Evolutionary conservation across 1,139 yeast species (phyloP).

Genomic region (Protomyces inundatus): DNA sequence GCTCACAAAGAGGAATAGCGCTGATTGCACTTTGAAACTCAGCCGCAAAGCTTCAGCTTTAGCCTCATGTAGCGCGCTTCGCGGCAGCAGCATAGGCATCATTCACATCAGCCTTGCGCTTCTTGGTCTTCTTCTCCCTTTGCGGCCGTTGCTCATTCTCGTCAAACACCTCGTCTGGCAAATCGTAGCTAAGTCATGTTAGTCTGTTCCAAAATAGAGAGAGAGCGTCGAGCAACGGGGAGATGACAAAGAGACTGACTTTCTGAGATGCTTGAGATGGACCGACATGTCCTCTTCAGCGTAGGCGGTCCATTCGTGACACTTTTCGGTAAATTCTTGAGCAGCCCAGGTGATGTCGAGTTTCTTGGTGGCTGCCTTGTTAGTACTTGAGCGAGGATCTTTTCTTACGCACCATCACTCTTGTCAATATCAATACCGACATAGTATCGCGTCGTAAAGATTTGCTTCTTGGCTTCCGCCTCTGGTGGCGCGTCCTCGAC

Average conservation of each 20-base stretch:
- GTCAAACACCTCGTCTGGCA: conserved; percentile 77
- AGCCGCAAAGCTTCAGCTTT: no score
- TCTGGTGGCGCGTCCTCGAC: conserved; percentile 27
- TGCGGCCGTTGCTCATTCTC: conserved; percentile 59
- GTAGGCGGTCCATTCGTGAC: conserved; percentile 67
- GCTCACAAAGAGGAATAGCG: no score
- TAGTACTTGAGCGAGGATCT: not conserved
- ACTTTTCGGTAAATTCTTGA: conserved; percentile 73
- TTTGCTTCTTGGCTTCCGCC: conserved; percentile 39
- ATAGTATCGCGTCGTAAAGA: conserved; percentile 69
- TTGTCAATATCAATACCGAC: conserved; percentile 70
- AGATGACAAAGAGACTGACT: conserved; percentile 36
- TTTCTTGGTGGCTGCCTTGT: conserved; percentile 43
- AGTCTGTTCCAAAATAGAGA: not conserved
- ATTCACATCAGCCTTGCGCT: conserved; percentile 9
- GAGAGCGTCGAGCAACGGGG: not conserved
- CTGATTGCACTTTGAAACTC: no score
- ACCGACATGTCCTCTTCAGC: conserved; percentile 55
- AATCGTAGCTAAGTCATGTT: conserved; percentile 48
- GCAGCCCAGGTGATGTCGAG: conserved; percentile 90
- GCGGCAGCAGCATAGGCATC: not conserved
- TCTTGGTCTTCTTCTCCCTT: conserved; percentile 21
- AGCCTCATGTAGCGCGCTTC: not conserved
- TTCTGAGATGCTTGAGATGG: conserved; percentile 69
- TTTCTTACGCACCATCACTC: conserved; percentile 36